Evolutionary conservation across 2,329 filamentous ascomycete species (phyloP).

Genomic region (Diaporthe sp.): DNA sequence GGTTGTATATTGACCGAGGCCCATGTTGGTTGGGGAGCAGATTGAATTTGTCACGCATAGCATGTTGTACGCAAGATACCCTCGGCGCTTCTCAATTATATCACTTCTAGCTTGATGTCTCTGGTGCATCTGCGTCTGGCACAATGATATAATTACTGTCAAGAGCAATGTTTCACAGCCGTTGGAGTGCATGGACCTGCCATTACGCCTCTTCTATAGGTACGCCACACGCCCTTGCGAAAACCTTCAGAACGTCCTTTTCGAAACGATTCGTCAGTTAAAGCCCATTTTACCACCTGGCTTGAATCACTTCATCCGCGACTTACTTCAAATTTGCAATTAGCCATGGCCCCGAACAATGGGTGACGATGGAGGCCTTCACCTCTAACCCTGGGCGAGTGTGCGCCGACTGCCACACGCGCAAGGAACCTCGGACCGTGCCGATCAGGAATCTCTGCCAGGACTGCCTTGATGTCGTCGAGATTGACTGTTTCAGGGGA

Average conservation of each 20-base stretch:
- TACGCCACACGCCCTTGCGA: background rate
- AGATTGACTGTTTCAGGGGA: background rate
- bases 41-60: conserved; percentile 28
- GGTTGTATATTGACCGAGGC: background rate
- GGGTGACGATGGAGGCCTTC: background rate
- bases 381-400: background rate
- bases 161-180: background rate
- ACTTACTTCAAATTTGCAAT: background rate
- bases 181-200: no score
- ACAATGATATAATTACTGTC: background rate
- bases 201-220: background rate
- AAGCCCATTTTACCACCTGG: background rate
- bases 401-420: background rate
- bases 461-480: background rate
- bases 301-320: background rate
- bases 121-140: background rate
- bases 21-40: background rate
- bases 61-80: conserved; percentile 32
- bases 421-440: background rate
- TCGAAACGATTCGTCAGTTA: background rate
- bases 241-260: background rate
- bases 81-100: conserved; percentile 11
- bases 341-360: background rate
- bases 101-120: background rate
- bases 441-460: background rate